Base-by-base conservation (phyloP, 148 eudicot species). In the Simmondsia chinensis region DNA sequence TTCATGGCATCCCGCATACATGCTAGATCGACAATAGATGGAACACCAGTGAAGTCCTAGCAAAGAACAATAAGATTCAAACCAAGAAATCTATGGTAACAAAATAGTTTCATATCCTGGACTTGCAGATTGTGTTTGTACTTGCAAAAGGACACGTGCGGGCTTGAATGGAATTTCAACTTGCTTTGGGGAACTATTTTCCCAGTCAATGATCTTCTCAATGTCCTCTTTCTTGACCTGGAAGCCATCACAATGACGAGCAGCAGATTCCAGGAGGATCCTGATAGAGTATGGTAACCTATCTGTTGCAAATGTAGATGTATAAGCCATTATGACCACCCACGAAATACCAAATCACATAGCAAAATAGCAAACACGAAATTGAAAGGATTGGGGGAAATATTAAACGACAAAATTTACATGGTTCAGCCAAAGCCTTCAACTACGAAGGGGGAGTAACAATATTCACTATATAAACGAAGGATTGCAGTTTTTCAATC, bases 111-210 rank as follows among this genome's bases (percentile, higher is more conserved):
- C n/a, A n/a, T n/a, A n/a, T n/a, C n/a, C n/a, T n/a, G n/a, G n/a
- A n/a, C n/a, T n/a, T n/a, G n/a, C n/a, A n/a, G n/a, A n/a, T n/a
- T n/a, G n/a, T n/a, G n/a, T n/a, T n/a, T n/a, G n/a, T n/a, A 83
- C 97, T 91, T 88, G 97, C 23, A 88, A 57, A 20, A 88, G 77
- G 36, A 88, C 97, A 64, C 97, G 97, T 32, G 91, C 91, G 70
- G 97, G 97, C 65, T 88, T 88, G 40, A 88, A 88, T 4, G 97
- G 89, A 20, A 88, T 88, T 56, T 88, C 97, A 57, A 88, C 97
- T 42, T 63, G 83, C 56, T 88, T 88, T 4, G 97, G 94, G 31
- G 97, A 69, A 39, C 84, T 59, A 50, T 73, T 88, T 58, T 88
- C 91, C 97, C 97, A 88, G 69, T 88, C 97, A 38, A 88, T 75